Percentiles rank a stretch among this genome's conserved stretches.
Conservation (phyloP, 352 stramenopile species). For the Blastocystis sp. region DNA sequence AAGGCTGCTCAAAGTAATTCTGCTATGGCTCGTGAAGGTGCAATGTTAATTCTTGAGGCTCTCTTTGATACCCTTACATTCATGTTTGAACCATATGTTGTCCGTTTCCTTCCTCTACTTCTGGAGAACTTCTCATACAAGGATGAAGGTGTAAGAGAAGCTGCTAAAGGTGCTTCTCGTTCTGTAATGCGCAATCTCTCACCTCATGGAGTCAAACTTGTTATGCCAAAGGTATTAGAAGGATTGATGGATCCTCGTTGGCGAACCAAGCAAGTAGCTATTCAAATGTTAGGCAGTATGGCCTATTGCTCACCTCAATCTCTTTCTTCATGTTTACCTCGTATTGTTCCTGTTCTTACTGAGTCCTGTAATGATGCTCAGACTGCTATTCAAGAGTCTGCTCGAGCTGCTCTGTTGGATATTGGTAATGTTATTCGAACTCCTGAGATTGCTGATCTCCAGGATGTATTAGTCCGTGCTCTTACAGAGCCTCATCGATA, state of each 20-base stretch:
- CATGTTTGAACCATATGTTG: conserved; percentile 95
- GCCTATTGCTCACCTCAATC: conserved; percentile 95
- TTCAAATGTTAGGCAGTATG: conserved; percentile 91
- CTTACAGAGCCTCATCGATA: conserved; percentile 83
- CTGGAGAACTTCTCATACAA: conserved; percentile 92
- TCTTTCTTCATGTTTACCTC: conserved; percentile 89
- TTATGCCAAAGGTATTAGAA: conserved; percentile 89
- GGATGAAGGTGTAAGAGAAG: conserved; percentile 87
- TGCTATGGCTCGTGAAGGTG: conserved; percentile 75
- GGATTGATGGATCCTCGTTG: conserved; percentile 82
- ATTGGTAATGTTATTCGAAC: conserved; percentile 96
- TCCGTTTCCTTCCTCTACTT: conserved; percentile 93
- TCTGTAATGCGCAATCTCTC: conserved; percentile 97
- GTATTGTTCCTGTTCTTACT: conserved; percentile 95
- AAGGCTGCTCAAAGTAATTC: conserved; percentile 68
- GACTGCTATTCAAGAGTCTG: conserved; percentile 89
- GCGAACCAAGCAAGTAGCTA: conserved; percentile 96
- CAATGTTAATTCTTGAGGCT: conserved; percentile 92
- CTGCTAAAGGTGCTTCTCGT: conserved; percentile 83
- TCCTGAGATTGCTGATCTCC: conserved; percentile 92
- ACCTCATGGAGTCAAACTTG: conserved; percentile 93
- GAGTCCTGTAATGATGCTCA: conserved; percentile 93
- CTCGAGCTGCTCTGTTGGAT: conserved; percentile 84
- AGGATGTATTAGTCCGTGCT: conserved; percentile 82
- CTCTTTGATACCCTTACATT: conserved; percentile 87